These are phyloP conservation scores for Nevesoporus exiguus DNA, from an alignment of 768 basidiomycete species.

Conservation along the genomic window DNA sequence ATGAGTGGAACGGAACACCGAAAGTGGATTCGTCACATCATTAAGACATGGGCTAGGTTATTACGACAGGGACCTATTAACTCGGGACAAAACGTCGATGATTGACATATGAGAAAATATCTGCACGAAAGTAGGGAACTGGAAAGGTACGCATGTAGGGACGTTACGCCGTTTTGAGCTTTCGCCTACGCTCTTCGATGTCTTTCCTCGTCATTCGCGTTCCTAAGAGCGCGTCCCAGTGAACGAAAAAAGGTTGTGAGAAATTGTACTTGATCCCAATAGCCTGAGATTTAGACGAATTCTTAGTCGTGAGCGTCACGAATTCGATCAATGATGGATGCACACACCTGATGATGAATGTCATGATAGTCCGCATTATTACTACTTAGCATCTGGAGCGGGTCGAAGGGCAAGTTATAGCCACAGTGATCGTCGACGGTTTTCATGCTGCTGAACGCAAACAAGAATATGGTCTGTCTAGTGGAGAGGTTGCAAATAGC, in stretches of 20 bases:
- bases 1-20: neutral
- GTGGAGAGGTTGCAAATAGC: constrained; percentile 59
- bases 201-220: constrained; percentile 79
- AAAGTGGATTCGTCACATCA: constrained; percentile 5
- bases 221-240: constrained; percentile 86
- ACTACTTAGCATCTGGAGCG: constrained; percentile 74
- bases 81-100: neutral
- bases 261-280: constrained; percentile 96
- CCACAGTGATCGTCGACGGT: constrained; percentile 97
- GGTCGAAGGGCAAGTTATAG: constrained; percentile 87
- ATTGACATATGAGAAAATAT: neutral
- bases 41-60: constrained; percentile 12
- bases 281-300: constrained; percentile 5
- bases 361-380: constrained; percentile 98
- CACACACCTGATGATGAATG: constrained; percentile 87
- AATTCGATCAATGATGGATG: neutral
- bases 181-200: constrained; percentile 49
- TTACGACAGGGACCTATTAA: constrained; percentile 28
- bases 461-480: constrained; percentile 83
- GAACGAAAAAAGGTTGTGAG: constrained; percentile 92
- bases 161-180: constrained; percentile 22
- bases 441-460: constrained; percentile 80
- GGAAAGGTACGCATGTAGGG: neutral
- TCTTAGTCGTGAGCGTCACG: neutral
- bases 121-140: neutral